Evolutionary conservation across 306 rosid species (phyloP).

Genomic region (Rubus idaeus): DNA sequence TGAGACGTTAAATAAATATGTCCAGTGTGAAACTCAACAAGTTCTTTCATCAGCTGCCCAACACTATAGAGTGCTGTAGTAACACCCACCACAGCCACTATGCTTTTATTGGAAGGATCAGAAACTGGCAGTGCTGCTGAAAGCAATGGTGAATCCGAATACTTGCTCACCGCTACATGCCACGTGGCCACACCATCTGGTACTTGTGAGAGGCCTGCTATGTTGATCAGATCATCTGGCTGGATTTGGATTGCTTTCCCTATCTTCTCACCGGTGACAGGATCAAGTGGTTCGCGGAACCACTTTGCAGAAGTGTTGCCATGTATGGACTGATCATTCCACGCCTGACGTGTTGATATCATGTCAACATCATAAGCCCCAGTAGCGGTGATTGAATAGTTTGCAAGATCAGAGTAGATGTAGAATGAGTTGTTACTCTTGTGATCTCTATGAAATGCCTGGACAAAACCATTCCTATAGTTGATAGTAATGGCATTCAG

Average conservation of each 20-base stretch:
- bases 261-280: slow-evolving; percentile 74
- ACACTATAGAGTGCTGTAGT: slow-evolving; percentile 92
- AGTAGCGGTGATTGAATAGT: slow-evolving; percentile 71
- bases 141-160: slow-evolving; percentile 85
- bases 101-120: slow-evolving; percentile 74
- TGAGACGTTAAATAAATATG: slow-evolving; percentile 90
- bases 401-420: slow-evolving; percentile 82
- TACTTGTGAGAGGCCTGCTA: slow-evolving; percentile 83
- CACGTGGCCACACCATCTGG: slow-evolving; percentile 97
- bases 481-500: slow-evolving; percentile 90
- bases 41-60: slow-evolving; percentile 93
- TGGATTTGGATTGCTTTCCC: slow-evolving; percentile 86
- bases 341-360: slow-evolving; percentile 48
- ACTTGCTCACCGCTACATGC: slow-evolving; percentile 98
- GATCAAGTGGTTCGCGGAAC: slow-evolving; percentile 94
- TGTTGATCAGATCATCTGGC: slow-evolving; percentile 83
- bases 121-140: slow-evolving; percentile 97
- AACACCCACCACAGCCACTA: slow-evolving; percentile 96
- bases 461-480: slow-evolving; percentile 91
- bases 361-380: slow-evolving; percentile 31
- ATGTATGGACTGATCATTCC: slow-evolving; percentile 63
- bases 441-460: slow-evolving; percentile 91
- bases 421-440: slow-evolving; percentile 83
- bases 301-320: slow-evolving; percentile 82
- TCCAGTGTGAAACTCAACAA: slow-evolving; percentile 86